These are phyloP conservation scores for Colletotrichum sp. DNA, from an alignment of 2,329 filamentous ascomycete genomes.

Conservation along the genomic window DNA sequence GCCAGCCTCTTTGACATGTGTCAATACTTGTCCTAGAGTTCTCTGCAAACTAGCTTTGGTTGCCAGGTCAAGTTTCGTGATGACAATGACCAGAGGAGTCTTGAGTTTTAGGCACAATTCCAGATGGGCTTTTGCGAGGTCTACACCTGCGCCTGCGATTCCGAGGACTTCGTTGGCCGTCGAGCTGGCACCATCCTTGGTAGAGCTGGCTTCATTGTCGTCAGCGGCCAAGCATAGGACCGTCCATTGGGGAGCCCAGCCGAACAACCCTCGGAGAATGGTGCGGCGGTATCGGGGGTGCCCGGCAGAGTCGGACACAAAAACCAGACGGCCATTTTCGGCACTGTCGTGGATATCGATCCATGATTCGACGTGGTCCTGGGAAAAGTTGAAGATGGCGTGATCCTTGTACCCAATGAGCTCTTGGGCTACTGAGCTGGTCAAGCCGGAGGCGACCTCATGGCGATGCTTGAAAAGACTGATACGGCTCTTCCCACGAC, in stretches of 20 bases:
- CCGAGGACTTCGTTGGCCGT: slow-evolving; percentile 57
- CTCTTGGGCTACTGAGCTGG: slow-evolving; percentile 93
- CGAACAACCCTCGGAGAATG: slow-evolving; percentile 86
- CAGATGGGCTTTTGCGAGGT: slow-evolving; percentile 80
- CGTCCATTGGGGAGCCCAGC: slow-evolving; percentile 95
- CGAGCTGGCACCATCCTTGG: slow-evolving; percentile 45
- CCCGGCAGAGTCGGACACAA: slow-evolving; percentile 91
- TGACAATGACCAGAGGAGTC: slow-evolving; percentile 78
- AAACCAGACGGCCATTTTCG: slow-evolving; percentile 76
- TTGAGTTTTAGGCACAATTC: slow-evolving; percentile 83
- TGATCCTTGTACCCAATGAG: slow-evolving; percentile 78
- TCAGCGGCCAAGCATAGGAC: slow-evolving; percentile 87
- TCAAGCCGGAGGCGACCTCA: slow-evolving; percentile 89
- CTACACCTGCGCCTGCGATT: slow-evolving; percentile 61
- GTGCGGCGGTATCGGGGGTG: slow-evolving; percentile 89
- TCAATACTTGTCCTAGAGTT: slow-evolving; percentile 75
- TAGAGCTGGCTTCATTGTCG: slow-evolving; percentile 55
- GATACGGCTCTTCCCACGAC: slow-evolving; percentile 85
- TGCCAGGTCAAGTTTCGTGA: slow-evolving; percentile 91
- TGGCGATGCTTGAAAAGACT: slow-evolving; percentile 92
- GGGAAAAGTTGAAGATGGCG: slow-evolving; percentile 80
- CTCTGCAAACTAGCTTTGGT: slow-evolving; percentile 73
- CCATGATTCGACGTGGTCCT: slow-evolving; percentile 89
- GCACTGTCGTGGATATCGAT: slow-evolving; percentile 87
- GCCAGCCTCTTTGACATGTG: slow-evolving; percentile 76